A percentile compares a stretch with the other conserved stretches of the same genome.
Evolutionary conservation across 345 rosid species (phyloP).

Genomic region (Linum lewisii): DNA sequence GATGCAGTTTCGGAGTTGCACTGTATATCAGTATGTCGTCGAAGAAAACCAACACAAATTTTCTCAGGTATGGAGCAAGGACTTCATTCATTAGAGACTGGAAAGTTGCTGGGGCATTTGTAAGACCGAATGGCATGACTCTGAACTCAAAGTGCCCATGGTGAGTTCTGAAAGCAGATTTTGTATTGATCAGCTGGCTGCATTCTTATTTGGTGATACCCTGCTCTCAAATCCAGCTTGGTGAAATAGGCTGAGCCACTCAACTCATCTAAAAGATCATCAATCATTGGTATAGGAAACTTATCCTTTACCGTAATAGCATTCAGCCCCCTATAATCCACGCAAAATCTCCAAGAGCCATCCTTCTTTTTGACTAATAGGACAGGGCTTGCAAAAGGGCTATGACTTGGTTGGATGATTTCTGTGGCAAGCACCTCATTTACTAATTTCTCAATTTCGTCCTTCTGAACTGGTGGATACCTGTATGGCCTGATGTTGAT

Average conservation of each 20-base stretch:
- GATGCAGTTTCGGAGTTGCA: not conserved
- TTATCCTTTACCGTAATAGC: not conserved
- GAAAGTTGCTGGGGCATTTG: not conserved
- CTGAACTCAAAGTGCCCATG: too few relatives aligned
- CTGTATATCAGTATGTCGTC: not conserved
- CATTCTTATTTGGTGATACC: not conserved
- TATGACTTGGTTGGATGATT: not conserved
- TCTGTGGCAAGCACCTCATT: not conserved
- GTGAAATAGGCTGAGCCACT: not conserved
- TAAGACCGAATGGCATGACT: not conserved
- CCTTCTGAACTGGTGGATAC: not conserved
- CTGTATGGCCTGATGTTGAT: not conserved
- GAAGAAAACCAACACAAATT: not conserved
- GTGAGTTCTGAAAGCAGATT: not conserved
- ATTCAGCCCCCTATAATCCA: not conserved
- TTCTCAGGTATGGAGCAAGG: not conserved
- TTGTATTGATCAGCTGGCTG: not conserved
- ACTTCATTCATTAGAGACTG: not conserved
- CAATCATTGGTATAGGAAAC: not conserved
- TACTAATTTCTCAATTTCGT: not conserved
- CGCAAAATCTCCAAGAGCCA: too few relatives aligned
- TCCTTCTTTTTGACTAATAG: not conserved
- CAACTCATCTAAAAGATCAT: not conserved
- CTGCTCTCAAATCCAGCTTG: not conserved
- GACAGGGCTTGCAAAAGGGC: not conserved